Percentiles rank a stretch among this genome's conserved stretches.
These are phyloP conservation scores for Hanseniaspora lachancei DNA, from an alignment of 805 yeast genomes.

Conservation along the genomic window DNA sequence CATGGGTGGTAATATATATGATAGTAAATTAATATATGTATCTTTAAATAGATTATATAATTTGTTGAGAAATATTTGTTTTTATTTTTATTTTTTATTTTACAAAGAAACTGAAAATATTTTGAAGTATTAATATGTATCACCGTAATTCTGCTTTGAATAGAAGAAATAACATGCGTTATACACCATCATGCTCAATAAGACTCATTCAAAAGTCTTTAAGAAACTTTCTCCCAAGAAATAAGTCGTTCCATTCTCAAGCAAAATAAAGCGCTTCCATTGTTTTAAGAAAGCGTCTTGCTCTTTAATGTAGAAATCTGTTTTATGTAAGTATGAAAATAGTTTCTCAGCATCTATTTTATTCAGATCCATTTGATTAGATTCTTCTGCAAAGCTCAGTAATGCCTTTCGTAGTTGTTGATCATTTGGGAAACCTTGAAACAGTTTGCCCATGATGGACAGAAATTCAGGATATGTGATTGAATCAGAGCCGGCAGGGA, in stretches of 20 bases:
- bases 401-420: conserved; percentile 48
- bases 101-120: background rate
- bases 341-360: conserved; percentile 37
- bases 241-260: conserved; percentile 39
- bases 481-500: conserved; percentile 22
- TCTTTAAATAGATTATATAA: background rate
- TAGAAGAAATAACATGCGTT: no score
- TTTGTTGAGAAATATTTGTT: background rate
- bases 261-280: conserved; percentile 43
- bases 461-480: conserved; percentile 55
- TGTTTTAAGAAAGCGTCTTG: conserved; percentile 32
- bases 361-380: conserved; percentile 26
- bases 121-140: background rate
- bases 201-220: conserved; percentile 31
- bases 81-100: background rate
- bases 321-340: conserved; percentile 36
- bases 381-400: conserved; percentile 32
- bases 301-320: conserved; percentile 27
- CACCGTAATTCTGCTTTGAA: background rate
- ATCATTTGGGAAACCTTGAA: conserved; percentile 39
- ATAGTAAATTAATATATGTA: background rate
- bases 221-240: conserved; percentile 56
- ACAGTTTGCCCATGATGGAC: conserved; percentile 44
- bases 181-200: no score
- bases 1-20: background rate